Base-by-base conservation (phyloP, 208 protist species). In the Crithidia thermophila region DNA sequence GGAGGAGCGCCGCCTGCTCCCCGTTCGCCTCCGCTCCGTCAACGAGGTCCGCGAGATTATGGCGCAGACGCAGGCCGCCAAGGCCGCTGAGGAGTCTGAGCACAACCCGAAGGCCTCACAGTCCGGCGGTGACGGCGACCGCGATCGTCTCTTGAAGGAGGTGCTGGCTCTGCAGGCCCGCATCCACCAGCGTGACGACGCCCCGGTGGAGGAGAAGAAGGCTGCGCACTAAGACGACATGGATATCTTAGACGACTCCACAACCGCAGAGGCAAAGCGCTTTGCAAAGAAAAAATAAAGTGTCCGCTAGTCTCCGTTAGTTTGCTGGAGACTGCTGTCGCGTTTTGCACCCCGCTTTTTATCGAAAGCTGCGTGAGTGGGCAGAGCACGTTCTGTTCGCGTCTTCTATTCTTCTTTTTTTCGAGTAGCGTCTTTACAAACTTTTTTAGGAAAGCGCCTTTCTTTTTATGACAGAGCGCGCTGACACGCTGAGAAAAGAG, bases 21-120 rank as follows among this genome's bases (percentile, higher is more conserved):
- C 87, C 10, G 84, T 97, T 27, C 87, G 90, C 45, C 83, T 97
- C 60, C 88, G 88, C 65, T 86, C 87, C 9, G 77, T 95, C 34
- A 94, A 94, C 63, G 93, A 97, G 77, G 87, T 97, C 33, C 82
- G 89, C 50, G 85, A 96, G 55, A 94, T 92, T 53, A 95, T 95
- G 88, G 51, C 87, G 6, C 85, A 91, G 72, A 85, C 77, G 6
- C 93, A 97, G 82, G 74, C 68, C 20, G 79, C 87, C 64, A 92
- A 93, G 71, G 76, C 82, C 21, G 81, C 81, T 46, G 87, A 92
- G 67, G 34, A 47, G 46, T 78, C 83, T 30, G 78, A 83, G 45
- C 63, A 63, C 68, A 82, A 56, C 36, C 74, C 87, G 21, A 72
- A 73, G 56, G 59, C 74, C 11, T 74, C 78, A 36, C 67, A 84